Evolutionary conservation across 441 rosid species (phyloP).

Genomic region (Populus hybrid): DNA sequence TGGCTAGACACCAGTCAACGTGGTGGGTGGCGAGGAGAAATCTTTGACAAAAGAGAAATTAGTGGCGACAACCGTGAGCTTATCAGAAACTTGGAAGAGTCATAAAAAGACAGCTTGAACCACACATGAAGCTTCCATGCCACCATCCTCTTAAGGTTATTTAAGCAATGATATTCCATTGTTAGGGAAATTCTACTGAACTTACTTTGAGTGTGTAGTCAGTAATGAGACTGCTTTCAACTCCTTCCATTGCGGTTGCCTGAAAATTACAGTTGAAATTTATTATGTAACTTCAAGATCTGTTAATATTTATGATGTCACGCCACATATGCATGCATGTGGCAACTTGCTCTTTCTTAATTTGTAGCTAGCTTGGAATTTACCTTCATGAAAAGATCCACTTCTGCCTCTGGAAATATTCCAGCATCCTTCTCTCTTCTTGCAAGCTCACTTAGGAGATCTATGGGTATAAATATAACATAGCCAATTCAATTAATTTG

Average conservation of each 20-base stretch:
- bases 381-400: slow-evolving; percentile 40
- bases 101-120: neutral
- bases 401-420: slow-evolving; percentile 28
- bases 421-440: slow-evolving; percentile 33
- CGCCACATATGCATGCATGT: neutral
- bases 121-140: neutral
- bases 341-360: neutral
- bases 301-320: neutral
- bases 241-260: slow-evolving; percentile 64
- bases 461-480: slow-evolving; percentile 7
- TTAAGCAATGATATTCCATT: neutral
- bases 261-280: slow-evolving; percentile 15
- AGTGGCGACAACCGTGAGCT: neutral
- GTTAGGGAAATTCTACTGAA: neutral
- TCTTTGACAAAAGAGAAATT: neutral
- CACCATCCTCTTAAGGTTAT: neutral
- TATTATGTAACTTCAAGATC: neutral
- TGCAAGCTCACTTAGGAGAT: slow-evolving; percentile 22
- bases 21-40: neutral
- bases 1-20: neutral
- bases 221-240: slow-evolving; percentile 55
- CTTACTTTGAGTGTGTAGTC: slow-evolving; percentile 61
- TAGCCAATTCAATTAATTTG: neutral
- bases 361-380: neutral
- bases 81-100: neutral